Conservation (phyloP, 2,329 filamentous ascomycete genomes). For the Neofusicoccum parvum region DNA sequence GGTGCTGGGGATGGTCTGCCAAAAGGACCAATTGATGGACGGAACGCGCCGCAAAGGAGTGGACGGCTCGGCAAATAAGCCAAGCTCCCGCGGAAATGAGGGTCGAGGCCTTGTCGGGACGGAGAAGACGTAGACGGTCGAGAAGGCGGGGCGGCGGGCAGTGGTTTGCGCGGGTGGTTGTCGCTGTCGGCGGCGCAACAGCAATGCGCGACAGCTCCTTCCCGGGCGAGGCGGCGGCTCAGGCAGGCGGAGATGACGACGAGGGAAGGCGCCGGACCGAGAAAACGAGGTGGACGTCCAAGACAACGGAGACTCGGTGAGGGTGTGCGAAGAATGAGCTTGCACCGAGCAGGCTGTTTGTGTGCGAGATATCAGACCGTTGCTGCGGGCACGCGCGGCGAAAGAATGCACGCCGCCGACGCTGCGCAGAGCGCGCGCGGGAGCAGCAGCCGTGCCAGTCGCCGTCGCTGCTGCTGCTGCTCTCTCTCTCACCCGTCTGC, state of each 20-base stretch:
- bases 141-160: neutral
- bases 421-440: neutral
- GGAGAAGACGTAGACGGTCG: neutral
- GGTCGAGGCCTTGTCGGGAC: neutral
- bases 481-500: neutral
- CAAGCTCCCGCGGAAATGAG: constrained; percentile 19
- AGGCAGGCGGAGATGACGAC: neutral
- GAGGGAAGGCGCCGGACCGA: neutral
- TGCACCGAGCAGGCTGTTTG: constrained; percentile 14
- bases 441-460: neutral
- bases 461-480: neutral
- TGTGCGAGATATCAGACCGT: neutral
- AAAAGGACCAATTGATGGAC: constrained; percentile 4
- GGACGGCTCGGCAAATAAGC: constrained; percentile 23
- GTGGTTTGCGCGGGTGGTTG: neutral
- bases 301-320: constrained; percentile 16
- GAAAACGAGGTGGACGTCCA: constrained; percentile 7
- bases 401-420: constrained; percentile 11
- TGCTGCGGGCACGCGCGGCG: neutral
- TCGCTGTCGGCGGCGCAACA: neutral
- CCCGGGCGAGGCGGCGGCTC: neutral
- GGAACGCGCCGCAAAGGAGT: constrained; percentile 11
- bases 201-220: neutral
- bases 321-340: constrained; percentile 15
- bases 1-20: neutral